Conservation (phyloP, 2,329 filamentous ascomycete species). For the Fonsecaea pugnacius region DNA sequence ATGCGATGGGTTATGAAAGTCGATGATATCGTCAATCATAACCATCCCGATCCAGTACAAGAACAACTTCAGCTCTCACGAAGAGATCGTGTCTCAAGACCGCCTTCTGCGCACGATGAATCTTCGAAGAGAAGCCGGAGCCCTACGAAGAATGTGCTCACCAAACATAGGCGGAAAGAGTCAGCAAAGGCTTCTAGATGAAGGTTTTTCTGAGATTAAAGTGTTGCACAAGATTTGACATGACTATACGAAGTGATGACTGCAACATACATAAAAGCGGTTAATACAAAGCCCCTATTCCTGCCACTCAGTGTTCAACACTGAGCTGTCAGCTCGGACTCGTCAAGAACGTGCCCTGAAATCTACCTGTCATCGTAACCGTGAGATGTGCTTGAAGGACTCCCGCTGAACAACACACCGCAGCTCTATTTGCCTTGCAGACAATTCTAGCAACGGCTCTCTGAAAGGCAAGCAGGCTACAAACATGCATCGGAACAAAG, state of each 20-base stretch:
- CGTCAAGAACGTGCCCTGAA: not conserved
- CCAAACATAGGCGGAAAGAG: conserved; percentile 35
- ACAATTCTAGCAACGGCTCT: not conserved
- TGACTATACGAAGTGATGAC: conserved; percentile 34
- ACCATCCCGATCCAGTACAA: conserved; percentile 6
- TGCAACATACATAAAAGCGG: conserved; percentile 12
- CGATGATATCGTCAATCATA: conserved; percentile 42
- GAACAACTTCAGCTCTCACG: not conserved
- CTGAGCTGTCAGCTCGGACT: not conserved
- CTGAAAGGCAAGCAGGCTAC: not conserved
- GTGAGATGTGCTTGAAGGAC: not conserved
- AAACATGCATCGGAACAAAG: not conserved
- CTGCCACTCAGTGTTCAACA: not conserved
- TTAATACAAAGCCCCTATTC: conserved; percentile 16
- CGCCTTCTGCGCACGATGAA: conserved; percentile 16
- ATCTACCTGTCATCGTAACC: not conserved
- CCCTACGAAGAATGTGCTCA: conserved; percentile 28
- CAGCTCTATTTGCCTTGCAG: not conserved
- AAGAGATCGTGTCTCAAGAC: conserved; percentile 5
- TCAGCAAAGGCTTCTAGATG: conserved; percentile 32
- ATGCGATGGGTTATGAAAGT: conserved; percentile 57
- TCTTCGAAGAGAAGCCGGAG: conserved; percentile 27
- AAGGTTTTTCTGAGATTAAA: conserved; percentile 10
- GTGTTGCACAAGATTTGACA: conserved; percentile 8
- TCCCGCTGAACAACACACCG: not conserved